A percentile compares a stretch with the other conserved stretches of the same genome.
These are phyloP conservation scores for Lactifluus echinatus DNA, from an alignment of 768 basidiomycete species.

Conservation along the genomic window DNA sequence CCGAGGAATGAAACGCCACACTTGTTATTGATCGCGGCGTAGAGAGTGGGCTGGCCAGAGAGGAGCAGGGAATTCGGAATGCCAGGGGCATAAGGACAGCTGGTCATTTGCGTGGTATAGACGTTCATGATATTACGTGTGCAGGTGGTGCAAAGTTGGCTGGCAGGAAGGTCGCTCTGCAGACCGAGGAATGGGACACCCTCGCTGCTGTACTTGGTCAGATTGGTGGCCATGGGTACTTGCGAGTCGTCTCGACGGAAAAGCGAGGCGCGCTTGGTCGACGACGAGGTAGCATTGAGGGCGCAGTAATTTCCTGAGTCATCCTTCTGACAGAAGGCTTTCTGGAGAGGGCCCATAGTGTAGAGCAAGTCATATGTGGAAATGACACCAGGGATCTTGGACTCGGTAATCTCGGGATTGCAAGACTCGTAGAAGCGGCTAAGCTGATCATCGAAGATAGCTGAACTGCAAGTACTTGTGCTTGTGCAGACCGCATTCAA, in stretches of 20 bases:
- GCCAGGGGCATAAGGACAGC: slow-evolving; percentile 68
- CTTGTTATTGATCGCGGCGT: slow-evolving; percentile 45
- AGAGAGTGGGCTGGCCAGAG: slow-evolving; percentile 54
- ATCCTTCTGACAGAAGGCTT: slow-evolving; percentile 71
- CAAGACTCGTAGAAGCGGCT: slow-evolving; percentile 66
- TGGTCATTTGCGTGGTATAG: slow-evolving; percentile 71
- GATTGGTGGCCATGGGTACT: slow-evolving; percentile 39
- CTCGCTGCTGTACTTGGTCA: slow-evolving; percentile 41
- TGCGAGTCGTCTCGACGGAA: slow-evolving; percentile 25
- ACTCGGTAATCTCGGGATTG: slow-evolving; percentile 54
- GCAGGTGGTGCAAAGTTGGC: slow-evolving; percentile 72
- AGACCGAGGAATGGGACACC: slow-evolving; percentile 82
- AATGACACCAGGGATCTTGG: slow-evolving; percentile 41
- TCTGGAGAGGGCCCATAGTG: slow-evolving; percentile 50
- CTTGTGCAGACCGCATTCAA: slow-evolving; percentile 49
- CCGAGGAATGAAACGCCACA: slow-evolving; percentile 71
- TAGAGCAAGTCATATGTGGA: slow-evolving; percentile 77
- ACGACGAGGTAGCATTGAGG: slow-evolving; percentile 34
- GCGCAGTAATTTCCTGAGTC: slow-evolving; percentile 65
- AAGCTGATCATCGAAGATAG: slow-evolving; percentile 51
- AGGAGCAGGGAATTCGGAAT: slow-evolving; percentile 57
- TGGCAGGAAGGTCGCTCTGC: slow-evolving; percentile 37
- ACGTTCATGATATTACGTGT: slow-evolving; percentile 63
- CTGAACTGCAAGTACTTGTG: slow-evolving; percentile 44
- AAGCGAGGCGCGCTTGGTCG: slow-evolving; percentile 8